These are phyloP conservation scores for Exobasidium rhododendri DNA, from an alignment of 1,284 basidiomycete genomes.

Conservation along the genomic window DNA sequence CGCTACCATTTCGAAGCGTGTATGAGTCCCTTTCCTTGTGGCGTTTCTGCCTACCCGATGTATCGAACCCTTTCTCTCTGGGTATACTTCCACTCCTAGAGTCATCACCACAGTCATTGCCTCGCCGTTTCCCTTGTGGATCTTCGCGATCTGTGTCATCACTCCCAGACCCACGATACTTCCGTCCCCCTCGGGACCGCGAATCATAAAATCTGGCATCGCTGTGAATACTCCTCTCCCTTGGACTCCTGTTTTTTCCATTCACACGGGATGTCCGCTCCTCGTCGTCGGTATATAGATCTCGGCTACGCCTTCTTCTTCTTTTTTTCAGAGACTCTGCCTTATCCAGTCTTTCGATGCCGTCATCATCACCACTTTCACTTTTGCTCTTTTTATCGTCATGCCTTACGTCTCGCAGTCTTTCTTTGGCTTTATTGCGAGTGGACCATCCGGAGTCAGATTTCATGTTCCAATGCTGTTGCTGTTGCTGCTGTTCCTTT, in stretches of 20 bases:
- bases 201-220: no score
- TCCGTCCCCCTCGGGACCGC: background rate
- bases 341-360: background rate
- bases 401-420: background rate
- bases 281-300: background rate
- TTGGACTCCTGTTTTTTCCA: no score
- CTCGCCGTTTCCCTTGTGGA: background rate
- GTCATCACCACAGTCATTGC: no score
- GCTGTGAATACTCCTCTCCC: no score
- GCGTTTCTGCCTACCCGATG: no score
- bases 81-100: no score
- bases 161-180: background rate
- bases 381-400: background rate
- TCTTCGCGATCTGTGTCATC: background rate
- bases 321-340: background rate
- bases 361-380: slow-evolving; percentile 3
- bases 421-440: background rate
- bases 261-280: no score
- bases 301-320: background rate
- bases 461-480: no score
- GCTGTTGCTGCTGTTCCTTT: background rate
- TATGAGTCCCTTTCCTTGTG: background rate
- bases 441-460: background rate
- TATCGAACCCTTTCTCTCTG: no score
- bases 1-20: background rate